Evolutionary conservation across 306 rosid species (phyloP).

Genomic region (Cicer judaicum): DNA sequence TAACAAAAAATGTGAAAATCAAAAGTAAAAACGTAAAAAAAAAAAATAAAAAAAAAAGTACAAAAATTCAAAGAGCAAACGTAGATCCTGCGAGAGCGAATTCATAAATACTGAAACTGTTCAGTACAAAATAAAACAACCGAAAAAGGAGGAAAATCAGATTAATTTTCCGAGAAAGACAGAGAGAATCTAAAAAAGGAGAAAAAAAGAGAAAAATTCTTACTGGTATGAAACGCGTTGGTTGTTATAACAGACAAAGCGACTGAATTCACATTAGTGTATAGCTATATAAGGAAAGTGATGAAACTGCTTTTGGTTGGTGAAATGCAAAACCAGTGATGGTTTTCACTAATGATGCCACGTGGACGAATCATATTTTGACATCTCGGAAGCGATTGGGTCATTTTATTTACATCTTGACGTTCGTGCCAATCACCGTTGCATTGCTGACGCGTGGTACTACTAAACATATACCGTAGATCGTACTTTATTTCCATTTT

Average conservation of each 20-base stretch:
- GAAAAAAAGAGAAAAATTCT: constrained; percentile 20
- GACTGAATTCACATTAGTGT: constrained; percentile 57
- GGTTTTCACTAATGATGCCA: constrained; percentile 39
- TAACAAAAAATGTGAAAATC: not conserved
- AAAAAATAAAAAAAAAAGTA: not conserved
- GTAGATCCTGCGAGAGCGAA: constrained; percentile 24
- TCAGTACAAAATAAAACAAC: not conserved
- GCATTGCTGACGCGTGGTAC: constrained; percentile 69
- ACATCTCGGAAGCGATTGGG: not conserved
- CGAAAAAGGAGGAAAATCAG: not conserved
- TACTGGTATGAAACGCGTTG: constrained; percentile 47
- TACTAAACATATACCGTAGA: constrained; percentile 46
- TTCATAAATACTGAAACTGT: not conserved
- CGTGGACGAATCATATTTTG: constrained; percentile 62
- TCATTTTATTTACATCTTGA: constrained; percentile 11
- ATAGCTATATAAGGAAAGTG: constrained; percentile 78
- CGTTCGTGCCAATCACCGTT: constrained; percentile 44
- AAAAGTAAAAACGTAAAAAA: not conserved
- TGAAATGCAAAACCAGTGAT: constrained; percentile 44
- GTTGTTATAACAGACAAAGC: constrained; percentile 60
- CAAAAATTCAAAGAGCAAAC: not conserved
- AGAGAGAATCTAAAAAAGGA: constrained; percentile 26
- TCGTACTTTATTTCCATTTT: constrained; percentile 46
- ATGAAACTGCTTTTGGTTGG: constrained; percentile 41
- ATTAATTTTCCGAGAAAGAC: constrained; percentile 49